Evolutionary conservation across 306 rosid species (phyloP).

Genomic region (Vachellia pachyceras): DNA sequence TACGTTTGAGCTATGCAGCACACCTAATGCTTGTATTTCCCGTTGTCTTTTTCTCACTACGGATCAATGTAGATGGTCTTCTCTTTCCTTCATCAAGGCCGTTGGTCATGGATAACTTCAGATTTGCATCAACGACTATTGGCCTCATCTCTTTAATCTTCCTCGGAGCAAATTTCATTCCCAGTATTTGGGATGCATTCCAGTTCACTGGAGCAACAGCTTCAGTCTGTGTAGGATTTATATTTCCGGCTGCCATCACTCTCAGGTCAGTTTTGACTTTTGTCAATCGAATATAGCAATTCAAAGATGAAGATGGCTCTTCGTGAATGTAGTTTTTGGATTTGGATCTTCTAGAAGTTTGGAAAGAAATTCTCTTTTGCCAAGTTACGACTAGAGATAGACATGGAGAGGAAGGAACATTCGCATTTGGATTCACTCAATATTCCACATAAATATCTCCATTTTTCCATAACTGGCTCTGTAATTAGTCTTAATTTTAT

Average conservation of each 20-base stretch:
- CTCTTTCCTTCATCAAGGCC: slow-evolving; percentile 72
- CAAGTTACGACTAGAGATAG: not conserved
- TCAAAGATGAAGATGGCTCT: not conserved
- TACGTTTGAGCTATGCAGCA: slow-evolving; percentile 89
- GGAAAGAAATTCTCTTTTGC: not conserved
- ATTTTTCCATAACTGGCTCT: not conserved
- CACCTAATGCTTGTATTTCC: slow-evolving; percentile 93
- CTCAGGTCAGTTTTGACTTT: slow-evolving; percentile 49
- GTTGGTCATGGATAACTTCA: slow-evolving; percentile 61
- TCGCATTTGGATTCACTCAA: not conserved
- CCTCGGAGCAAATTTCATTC: slow-evolving; percentile 62
- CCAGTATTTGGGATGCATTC: slow-evolving; percentile 73
- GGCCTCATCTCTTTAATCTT: slow-evolving; percentile 43
- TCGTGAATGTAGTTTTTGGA: not conserved
- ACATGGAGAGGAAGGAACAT: too few species aligned
- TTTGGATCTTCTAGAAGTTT: too few species aligned
- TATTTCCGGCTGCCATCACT: slow-evolving; percentile 54
- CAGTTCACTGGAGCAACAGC: slow-evolving; percentile 63
- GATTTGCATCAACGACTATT: slow-evolving; percentile 66
- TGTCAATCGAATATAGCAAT: not conserved
- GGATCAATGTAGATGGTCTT: slow-evolving; percentile 82
- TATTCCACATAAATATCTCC: not conserved
- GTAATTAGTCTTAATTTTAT: slow-evolving; percentile 4
- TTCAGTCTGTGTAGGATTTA: slow-evolving; percentile 56
- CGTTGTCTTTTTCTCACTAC: slow-evolving; percentile 71